phyloP scores from a whole-genome alignment of 1,139 yeast species.

The Spathaspora sp. region DNA sequence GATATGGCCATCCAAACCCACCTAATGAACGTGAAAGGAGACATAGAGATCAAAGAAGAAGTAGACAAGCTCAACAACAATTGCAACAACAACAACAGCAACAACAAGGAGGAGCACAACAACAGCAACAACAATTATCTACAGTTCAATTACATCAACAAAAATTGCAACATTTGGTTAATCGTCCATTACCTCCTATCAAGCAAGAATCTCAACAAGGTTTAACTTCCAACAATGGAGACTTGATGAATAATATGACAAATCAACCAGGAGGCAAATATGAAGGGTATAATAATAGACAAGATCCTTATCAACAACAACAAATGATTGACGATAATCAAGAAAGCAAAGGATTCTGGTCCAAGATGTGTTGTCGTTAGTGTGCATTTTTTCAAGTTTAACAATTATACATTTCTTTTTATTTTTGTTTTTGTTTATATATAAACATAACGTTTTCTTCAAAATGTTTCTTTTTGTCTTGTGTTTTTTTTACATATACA shows the following conservation, averaged over 20 bases:
- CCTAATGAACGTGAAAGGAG: conserved; percentile 56
- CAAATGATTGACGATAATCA: conserved; percentile 35
- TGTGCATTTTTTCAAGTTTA: conserved; percentile 1
- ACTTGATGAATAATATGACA: conserved; percentile 12
- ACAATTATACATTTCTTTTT: not conserved
- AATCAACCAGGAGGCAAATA: conserved; percentile 13
- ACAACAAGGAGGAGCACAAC: conserved; percentile 25
- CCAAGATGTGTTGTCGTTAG: conserved; percentile 47
- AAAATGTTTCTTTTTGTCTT: not conserved
- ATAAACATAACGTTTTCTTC: not conserved
- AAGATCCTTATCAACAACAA: conserved; percentile 40
- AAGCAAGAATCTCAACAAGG: conserved; percentile 38
- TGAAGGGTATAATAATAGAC: conserved; percentile 19
- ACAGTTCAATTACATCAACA: conserved; percentile 51
- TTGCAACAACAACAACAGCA: conserved; percentile 26
- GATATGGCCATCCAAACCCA: conserved; percentile 71
- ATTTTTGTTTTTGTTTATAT: not conserved
- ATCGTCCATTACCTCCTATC: conserved; percentile 52
- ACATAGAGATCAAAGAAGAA: conserved; percentile 46
- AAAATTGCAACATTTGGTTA: conserved; percentile 51
- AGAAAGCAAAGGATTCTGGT: conserved; percentile 45
- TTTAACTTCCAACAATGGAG: conserved; percentile 8
- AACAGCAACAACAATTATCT: conserved; percentile 28
- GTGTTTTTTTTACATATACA: not conserved
- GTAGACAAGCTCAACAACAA: conserved; percentile 34